Conservation (phyloP, 2,329 filamentous ascomycete species). For the Alternaria arborescens region DNA sequence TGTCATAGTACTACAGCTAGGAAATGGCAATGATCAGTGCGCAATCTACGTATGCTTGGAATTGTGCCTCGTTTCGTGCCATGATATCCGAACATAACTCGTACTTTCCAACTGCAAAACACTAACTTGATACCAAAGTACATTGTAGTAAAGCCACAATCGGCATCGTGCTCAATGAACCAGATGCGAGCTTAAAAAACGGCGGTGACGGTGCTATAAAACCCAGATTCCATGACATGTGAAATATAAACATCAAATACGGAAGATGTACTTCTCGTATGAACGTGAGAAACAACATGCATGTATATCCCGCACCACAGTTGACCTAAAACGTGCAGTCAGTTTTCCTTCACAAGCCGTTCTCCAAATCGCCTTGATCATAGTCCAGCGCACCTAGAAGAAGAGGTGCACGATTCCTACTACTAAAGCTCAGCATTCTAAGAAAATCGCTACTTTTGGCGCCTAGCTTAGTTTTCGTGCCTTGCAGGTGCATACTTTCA, state of each 20-base stretch:
- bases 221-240: too few relatives aligned
- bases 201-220: too few relatives aligned
- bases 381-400: background rate
- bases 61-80: background rate
- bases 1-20: slow-evolving; percentile 22
- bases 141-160: background rate
- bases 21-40: slow-evolving; percentile 28
- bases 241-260: too few relatives aligned
- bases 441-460: background rate
- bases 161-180: background rate
- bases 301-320: too few relatives aligned
- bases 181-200: too few relatives aligned
- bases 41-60: background rate
- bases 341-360: background rate
- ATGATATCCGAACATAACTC: background rate
- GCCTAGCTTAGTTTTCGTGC: background rate
- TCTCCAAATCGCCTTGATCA: background rate
- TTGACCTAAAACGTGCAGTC: too few relatives aligned
- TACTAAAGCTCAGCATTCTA: background rate
- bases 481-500: background rate
- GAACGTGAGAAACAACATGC: too few relatives aligned
- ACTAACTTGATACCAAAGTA: background rate
- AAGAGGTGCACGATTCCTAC: background rate
- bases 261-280: too few relatives aligned
- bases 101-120: background rate